Evolutionary conservation across 345 rosid species (phyloP), one percentile per base, ranked within the genome.

Genomic region (Crucihimalaya himalaica): DNA sequence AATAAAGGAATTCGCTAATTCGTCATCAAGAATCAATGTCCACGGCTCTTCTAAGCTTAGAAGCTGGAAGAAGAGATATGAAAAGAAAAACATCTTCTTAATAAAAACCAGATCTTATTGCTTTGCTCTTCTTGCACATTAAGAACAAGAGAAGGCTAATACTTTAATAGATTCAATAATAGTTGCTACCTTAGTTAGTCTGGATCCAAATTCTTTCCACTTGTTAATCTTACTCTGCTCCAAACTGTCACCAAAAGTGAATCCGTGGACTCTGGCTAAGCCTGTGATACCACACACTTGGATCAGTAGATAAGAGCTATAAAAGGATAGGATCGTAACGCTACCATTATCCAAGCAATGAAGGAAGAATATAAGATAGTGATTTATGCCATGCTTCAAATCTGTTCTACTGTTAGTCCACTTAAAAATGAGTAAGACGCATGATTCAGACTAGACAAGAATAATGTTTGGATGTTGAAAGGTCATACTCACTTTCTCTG

Each of bases 251-350:
- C 98, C 98, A 71, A 91, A 94, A 34, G 98, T 87, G 77, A 91
- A 94, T 58, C 98, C 98, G 58, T 94, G 98, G 57, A 94, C 88
- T 79, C 96, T 87, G 70, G 90, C 98, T 54, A 94, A 88, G 75
- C 96, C 98, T 94, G 86, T 19, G 15, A 42, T 37, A 50, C 27
- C 39, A 50, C 43, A 50, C 43, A 32, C 8, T 58, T 57, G 10
- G 34, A 20, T 70, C 46, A 45, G 47, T 57, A 20, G 1, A n/a
- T 57, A 20, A 32, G n/a, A 40, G 10, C 52, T 39, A 11, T 15
- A 25, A 35, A 47, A 3, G 5, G 18, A 19, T 2, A 43, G 47
- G 8, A 43, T 15, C 28, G 1, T 7, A 31, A 65, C 1, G 19
- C 19, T 47, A 14, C 35, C 48, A 46, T 15, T 34, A 57, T n/a